Evolutionary conservation across 208 protist species (phyloP), one percentile per base, ranked within the genome.

Genomic region (Trypanosoma brucei): DNA sequence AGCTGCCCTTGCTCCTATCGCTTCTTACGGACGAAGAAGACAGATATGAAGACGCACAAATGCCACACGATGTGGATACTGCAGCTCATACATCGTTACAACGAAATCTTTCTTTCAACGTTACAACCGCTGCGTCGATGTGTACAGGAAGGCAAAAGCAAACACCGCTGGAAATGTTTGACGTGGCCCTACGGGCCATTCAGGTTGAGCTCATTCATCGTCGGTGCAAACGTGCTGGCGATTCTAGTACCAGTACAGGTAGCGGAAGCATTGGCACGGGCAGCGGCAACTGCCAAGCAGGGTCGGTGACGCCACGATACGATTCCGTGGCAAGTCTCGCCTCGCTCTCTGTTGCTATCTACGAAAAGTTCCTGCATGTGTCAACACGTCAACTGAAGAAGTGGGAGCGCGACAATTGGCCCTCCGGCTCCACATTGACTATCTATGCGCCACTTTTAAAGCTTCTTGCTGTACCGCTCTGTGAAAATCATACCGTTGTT

Each of bases 121-220:
- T 11, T 11, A 46, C 11, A 46, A 11, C 8, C 42, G 42, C 8
- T 46, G 42, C 11, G 6, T 6, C 42, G 6, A 11, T 11, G 11
- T 6, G 11, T 46, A 11, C 42, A 46, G 42, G 42, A 14, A 11
- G 6, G 42, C 7, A 56, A 42, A 40, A 9, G 4, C 33, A 11
- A 33, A 22, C 14, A 34, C 72, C 68, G 3, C 59, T 73, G 6
- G 84, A 91, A n/a, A 71, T 79, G 59, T 91, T 76, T 54, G 80
- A 91, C 50, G 70, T 75, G 0, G 65, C 70, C 4, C 52, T 91
- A 53, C 75, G 71, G 22, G 64, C 79, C 8, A 75, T 85, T 55
- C 83, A 88, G 48, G 40, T 74, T 11, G 62, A 65, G 50, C 66
- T 82, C 48, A 52, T 59, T 36, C 14, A 34, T 48, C 55, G 46